Evolutionary conservation across 169 alveolate species (phyloP).

Genomic region (Besnoitia besnoiti): DNA sequence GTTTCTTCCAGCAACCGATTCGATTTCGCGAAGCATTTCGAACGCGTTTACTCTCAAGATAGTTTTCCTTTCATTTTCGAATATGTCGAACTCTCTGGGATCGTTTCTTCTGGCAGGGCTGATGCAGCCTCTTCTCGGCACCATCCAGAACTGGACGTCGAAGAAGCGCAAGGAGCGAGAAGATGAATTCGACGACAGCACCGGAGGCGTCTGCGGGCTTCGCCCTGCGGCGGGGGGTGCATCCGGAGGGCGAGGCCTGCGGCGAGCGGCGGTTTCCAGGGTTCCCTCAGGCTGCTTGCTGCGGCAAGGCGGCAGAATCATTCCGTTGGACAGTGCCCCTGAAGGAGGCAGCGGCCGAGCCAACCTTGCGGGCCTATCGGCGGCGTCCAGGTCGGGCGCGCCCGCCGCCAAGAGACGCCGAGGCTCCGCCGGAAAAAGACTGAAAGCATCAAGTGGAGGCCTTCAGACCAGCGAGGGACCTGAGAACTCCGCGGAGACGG

Average conservation of each 20-base stretch:
- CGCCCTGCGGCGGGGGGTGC: not conserved
- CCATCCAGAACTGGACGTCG: slow-evolving; percentile 8
- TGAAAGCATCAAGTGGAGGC: no score
- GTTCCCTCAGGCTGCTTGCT: not conserved
- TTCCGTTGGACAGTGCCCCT: not conserved
- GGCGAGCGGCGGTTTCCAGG: no score
- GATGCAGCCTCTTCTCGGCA: slow-evolving; percentile 21
- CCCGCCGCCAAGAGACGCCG: not conserved
- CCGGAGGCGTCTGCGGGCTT: not conserved
- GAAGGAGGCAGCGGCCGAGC: not conserved
- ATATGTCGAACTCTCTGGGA: not conserved
- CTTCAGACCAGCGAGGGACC: no score
- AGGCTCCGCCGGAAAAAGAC: not conserved
- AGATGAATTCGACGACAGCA: not conserved
- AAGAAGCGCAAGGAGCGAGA: not conserved
- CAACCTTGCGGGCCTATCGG: not conserved
- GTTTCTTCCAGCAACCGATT: no score
- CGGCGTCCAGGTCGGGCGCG: not conserved
- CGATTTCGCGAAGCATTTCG: no score
- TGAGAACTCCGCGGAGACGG: no score
- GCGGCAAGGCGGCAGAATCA: not conserved
- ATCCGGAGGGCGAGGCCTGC: not conserved
- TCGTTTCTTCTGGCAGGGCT: slow-evolving; percentile 17
- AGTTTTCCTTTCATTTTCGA: no score
- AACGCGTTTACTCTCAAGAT: no score